These are phyloP conservation scores for Zoysia matrella DNA, from an alignment of 202 grass and related monocot genomes.

Conservation along the genomic window DNA sequence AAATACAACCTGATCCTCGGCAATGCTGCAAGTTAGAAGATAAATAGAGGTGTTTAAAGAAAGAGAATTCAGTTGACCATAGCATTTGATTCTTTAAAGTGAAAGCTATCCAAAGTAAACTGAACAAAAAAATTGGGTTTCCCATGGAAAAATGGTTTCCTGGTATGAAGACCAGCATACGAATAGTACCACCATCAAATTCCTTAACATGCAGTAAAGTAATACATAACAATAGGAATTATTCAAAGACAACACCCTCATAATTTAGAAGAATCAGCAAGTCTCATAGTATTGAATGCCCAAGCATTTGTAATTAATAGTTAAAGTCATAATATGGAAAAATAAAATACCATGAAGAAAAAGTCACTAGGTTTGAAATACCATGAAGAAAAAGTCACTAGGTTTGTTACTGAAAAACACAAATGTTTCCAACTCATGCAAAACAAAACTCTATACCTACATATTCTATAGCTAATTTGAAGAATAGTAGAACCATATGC, in stretches of 20 bases:
- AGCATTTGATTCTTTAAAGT: conserved; percentile 15
- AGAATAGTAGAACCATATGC: not conserved
- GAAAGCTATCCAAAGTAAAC: conserved; percentile 14
- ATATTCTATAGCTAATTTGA: not conserved
- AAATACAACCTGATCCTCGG: no score
- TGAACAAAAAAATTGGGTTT: conserved; percentile 7
- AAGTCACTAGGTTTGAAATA: not conserved
- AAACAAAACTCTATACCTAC: conserved; percentile 7
- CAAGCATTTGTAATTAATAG: conserved; percentile 4
- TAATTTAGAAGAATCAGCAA: conserved; percentile 20
- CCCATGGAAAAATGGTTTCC: not conserved
- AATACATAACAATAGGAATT: conserved; percentile 21
- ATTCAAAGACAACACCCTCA: conserved; percentile 20
- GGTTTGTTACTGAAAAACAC: conserved; percentile 10
- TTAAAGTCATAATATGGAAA: conserved; percentile 20
- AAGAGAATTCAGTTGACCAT: conserved; percentile 17
- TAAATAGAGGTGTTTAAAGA: conserved; percentile 31
- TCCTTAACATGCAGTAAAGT: not conserved
- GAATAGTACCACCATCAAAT: conserved; percentile 30
- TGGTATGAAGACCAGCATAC: conserved; percentile 12
- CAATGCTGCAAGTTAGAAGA: conserved; percentile 56
- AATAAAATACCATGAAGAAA: not conserved
- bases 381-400: not conserved
- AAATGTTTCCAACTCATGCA: conserved; percentile 16
- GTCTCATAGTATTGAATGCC: not conserved